A percentile compares a stretch with the other conserved stretches of the same genome.
phyloP scores from a whole-genome alignment of 2,329 filamentous ascomycete species.

The Pestalotiopsis sp. region DNA sequence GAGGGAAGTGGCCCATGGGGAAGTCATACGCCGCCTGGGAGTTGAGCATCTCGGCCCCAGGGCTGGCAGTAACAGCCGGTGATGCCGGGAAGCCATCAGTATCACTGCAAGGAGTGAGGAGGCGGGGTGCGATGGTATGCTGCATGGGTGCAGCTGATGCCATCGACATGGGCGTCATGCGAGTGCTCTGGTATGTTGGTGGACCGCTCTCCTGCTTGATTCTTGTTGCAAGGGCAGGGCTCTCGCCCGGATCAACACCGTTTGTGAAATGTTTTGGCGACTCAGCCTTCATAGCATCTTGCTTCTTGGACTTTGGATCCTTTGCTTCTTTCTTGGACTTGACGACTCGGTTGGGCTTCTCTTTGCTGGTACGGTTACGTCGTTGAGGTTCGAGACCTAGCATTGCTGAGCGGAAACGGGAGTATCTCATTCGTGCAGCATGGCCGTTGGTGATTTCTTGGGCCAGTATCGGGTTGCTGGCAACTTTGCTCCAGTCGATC shows the following conservation, averaged over 20 bases:
- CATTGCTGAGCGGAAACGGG: slow-evolving; percentile 52
- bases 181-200: slow-evolving; percentile 28
- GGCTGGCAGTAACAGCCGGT: slow-evolving; percentile 33
- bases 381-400: slow-evolving; percentile 50
- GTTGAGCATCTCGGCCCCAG: slow-evolving; percentile 34
- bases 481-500: slow-evolving; percentile 64
- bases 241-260: slow-evolving; percentile 23
- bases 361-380: slow-evolving; percentile 42
- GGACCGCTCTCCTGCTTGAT: slow-evolving; percentile 43
- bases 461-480: slow-evolving; percentile 53
- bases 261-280: slow-evolving; percentile 21
- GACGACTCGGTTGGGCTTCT: slow-evolving; percentile 44
- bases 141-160: slow-evolving; percentile 26
- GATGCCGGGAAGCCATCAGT: slow-evolving; percentile 39
- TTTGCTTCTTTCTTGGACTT: slow-evolving; percentile 44
- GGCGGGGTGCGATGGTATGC: slow-evolving; percentile 34
- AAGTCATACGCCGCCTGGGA: slow-evolving; percentile 32
- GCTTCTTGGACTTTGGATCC: slow-evolving; percentile 39
- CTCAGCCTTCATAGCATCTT: slow-evolving; percentile 43
- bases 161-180: slow-evolving; percentile 32
- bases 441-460: slow-evolving; percentile 62
- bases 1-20: slow-evolving; percentile 27
- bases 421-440: slow-evolving; percentile 63
- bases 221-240: slow-evolving; percentile 22
- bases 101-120: slow-evolving; percentile 59